A percentile compares a stretch with the other conserved stretches of the same genome.
phyloP scores from a whole-genome alignment of 1,139 yeast species.

The Eremothecium coryli region DNA sequence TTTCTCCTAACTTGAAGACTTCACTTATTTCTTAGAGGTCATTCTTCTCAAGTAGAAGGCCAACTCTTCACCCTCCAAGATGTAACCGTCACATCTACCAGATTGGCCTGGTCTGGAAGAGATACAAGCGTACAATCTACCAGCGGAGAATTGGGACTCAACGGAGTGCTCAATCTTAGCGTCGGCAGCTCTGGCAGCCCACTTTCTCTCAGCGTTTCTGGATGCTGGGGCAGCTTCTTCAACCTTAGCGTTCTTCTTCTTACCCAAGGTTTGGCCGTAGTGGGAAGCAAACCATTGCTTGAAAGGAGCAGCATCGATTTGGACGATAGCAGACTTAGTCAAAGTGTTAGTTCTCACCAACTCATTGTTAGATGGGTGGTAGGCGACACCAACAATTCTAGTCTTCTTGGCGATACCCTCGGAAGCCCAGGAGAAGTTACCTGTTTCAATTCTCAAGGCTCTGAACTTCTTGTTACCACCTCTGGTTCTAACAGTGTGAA shows the following conservation, averaged over 20 bases:
- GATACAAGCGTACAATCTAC: slow-evolving; percentile 97
- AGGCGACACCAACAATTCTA: slow-evolving; percentile 95
- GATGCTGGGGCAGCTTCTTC: slow-evolving; percentile 57
- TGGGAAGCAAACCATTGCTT: slow-evolving; percentile 99
- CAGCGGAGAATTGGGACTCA: slow-evolving; percentile 94
- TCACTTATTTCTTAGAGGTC: slow-evolving; percentile 90
- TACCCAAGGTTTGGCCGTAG: slow-evolving; percentile 92
- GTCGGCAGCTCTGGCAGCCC: slow-evolving; percentile 79
- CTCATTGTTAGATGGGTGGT: slow-evolving; percentile 99
- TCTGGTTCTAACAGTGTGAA: slow-evolving; percentile 98
- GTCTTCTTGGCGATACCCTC: slow-evolving; percentile 98
- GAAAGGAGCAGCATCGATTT: slow-evolving; percentile 99
- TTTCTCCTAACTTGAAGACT: neutral
- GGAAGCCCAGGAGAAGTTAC: slow-evolving; percentile 99
- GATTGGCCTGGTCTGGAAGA: slow-evolving; percentile 99
- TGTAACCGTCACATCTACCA: slow-evolving; percentile 99
- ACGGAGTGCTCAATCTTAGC: slow-evolving; percentile 86
- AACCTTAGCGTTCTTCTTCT: slow-evolving; percentile 39
- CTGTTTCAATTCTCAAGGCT: slow-evolving; percentile 98
- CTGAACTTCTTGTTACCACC: slow-evolving; percentile 99
- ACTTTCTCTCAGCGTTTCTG: slow-evolving; percentile 79
- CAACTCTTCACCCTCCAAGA: slow-evolving; percentile 99
- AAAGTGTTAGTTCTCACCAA: slow-evolving; percentile 99
- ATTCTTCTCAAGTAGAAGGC: slow-evolving; percentile 99
- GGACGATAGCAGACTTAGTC: slow-evolving; percentile 98